Conservation (phyloP, 768 basidiomycete species). For the Zangia roseola region DNA sequence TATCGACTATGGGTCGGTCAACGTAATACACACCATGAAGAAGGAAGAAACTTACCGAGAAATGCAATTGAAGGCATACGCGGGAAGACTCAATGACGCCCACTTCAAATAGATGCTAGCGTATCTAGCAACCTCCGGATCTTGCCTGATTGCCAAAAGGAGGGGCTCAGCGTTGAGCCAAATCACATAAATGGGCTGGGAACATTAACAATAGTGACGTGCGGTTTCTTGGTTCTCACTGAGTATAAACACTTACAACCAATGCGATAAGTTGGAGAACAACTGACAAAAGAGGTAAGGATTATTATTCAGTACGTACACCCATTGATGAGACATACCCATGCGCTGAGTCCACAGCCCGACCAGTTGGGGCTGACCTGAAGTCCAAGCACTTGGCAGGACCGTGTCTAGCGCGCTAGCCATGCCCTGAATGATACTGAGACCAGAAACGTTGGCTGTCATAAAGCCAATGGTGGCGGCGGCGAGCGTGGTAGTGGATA, state of each 20-base stretch:
- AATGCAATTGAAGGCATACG: slow-evolving; percentile 56
- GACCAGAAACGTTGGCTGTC: slow-evolving; percentile 57
- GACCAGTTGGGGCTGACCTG: slow-evolving; percentile 76
- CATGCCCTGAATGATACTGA: slow-evolving; percentile 80
- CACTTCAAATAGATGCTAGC: slow-evolving; percentile 76
- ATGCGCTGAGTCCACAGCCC: slow-evolving; percentile 91
- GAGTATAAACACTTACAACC: slow-evolving; percentile 46
- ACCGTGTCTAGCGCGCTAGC: slow-evolving; percentile 88
- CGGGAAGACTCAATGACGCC: slow-evolving; percentile 76
- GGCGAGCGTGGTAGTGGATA: slow-evolving; percentile 87
- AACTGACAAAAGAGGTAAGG: slow-evolving; percentile 3
- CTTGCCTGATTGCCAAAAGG: slow-evolving; percentile 70
- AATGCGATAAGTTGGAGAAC: slow-evolving; percentile 32
- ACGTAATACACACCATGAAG: slow-evolving; percentile 45
- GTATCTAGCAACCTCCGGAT: slow-evolving; percentile 75
- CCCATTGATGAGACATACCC: slow-evolving; percentile 46
- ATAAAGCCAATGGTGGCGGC: slow-evolving; percentile 74
- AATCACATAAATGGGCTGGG: slow-evolving; percentile 53
- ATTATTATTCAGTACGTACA: neutral
- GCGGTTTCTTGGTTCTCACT: too few relatives aligned
- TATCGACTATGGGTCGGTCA: slow-evolving; percentile 45
- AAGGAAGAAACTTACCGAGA: slow-evolving; percentile 35
- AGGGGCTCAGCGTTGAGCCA: slow-evolving; percentile 86
- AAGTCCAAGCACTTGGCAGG: slow-evolving; percentile 94
- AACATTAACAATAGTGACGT: neutral